These are phyloP conservation scores for Apiotrichum gamsii DNA, from an alignment of 1,284 basidiomycete species.

Conservation along the genomic window DNA sequence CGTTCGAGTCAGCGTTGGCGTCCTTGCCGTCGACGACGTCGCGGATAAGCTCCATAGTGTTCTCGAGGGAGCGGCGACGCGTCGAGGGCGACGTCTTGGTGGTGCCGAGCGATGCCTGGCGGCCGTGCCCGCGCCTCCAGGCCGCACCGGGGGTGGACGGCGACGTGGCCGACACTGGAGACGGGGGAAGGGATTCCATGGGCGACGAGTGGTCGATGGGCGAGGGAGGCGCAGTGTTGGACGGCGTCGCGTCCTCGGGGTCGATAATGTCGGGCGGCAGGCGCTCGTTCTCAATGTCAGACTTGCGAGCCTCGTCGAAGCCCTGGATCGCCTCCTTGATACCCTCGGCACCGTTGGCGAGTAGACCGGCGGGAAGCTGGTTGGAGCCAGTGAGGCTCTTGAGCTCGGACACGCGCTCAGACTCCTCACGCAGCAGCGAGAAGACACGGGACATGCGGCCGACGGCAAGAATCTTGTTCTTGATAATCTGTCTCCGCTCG, in stretches of 20 bases:
- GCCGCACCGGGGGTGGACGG: conserved; percentile 27
- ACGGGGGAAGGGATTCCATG: conserved; percentile 35
- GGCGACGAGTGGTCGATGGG: conserved; percentile 28
- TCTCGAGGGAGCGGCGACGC: conserved; percentile 84
- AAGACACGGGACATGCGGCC: conserved; percentile 95
- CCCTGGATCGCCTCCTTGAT: conserved; percentile 92
- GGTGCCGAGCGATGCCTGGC: conserved; percentile 87
- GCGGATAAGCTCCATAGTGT: conserved; percentile 91
- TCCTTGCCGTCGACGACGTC: conserved; percentile 70
- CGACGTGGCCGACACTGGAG: conserved; percentile 46
- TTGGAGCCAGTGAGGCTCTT: conserved; percentile 77
- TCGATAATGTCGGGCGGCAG: conserved; percentile 92
- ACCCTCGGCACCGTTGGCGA: conserved; percentile 85
- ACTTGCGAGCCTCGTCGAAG: conserved; percentile 95
- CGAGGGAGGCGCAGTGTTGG: conserved; percentile 31
- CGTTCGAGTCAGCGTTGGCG: conserved; percentile 38
- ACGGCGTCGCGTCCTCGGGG: conserved; percentile 49
- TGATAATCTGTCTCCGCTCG: conserved; percentile 78
- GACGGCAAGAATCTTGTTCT: conserved; percentile 97
- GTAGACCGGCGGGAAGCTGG: conserved; percentile 75
- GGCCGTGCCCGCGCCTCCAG: conserved; percentile 60
- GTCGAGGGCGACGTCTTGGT: conserved; percentile 95
- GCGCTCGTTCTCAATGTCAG: conserved; percentile 98
- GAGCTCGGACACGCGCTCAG: conserved; percentile 93
- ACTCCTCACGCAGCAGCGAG: conserved; percentile 95